A percentile compares a stretch with the other conserved stretches of the same genome.
These are phyloP conservation scores for Penicillium sclerotiorum DNA, from an alignment of 2,329 filamentous ascomycete species.

Conservation along the genomic window DNA sequence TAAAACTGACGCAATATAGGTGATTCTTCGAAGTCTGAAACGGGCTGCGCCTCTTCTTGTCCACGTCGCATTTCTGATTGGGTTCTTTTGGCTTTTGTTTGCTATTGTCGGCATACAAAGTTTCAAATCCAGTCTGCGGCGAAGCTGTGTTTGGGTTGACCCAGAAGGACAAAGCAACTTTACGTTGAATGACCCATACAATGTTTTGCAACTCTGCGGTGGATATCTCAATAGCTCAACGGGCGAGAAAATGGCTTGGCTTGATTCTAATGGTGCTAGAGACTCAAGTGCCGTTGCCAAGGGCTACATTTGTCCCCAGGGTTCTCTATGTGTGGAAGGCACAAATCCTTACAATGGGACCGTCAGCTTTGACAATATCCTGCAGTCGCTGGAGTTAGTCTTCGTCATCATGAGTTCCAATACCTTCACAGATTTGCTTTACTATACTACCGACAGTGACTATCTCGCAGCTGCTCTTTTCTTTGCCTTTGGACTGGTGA, in stretches of 20 bases:
- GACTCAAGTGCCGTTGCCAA: slow-evolving; percentile 60
- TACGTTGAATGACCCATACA: slow-evolving; percentile 54
- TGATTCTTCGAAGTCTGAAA: slow-evolving; percentile 92
- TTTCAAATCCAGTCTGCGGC: slow-evolving; percentile 81
- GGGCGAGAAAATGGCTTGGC: slow-evolving; percentile 67
- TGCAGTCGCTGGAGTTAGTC: slow-evolving; percentile 87
- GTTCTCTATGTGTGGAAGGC: slow-evolving; percentile 80
- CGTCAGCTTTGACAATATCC: slow-evolving; percentile 91
- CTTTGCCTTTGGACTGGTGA: slow-evolving; percentile 72
- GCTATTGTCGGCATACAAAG: slow-evolving; percentile 96
- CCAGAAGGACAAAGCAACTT: slow-evolving; percentile 50
- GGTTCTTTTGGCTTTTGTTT: slow-evolving; percentile 97
- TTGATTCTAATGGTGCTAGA: slow-evolving; percentile 58
- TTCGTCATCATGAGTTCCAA: slow-evolving; percentile 99
- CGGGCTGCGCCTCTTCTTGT: slow-evolving; percentile 90
- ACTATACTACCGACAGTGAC: slow-evolving; percentile 88
- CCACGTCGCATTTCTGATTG: slow-evolving; percentile 89
- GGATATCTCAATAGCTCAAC: slow-evolving; percentile 70
- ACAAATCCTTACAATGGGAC: slow-evolving; percentile 80
- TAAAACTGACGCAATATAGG: slow-evolving; percentile 51
- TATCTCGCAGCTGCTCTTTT: slow-evolving; percentile 84
- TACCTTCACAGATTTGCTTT: slow-evolving; percentile 93
- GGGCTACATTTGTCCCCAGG: slow-evolving; percentile 82
- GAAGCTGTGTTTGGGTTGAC: slow-evolving; percentile 77
- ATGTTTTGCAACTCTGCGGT: slow-evolving; percentile 78